phyloP scores from a whole-genome alignment of 2,329 filamentous ascomycete species.

The Hypoxylon sp. region DNA sequence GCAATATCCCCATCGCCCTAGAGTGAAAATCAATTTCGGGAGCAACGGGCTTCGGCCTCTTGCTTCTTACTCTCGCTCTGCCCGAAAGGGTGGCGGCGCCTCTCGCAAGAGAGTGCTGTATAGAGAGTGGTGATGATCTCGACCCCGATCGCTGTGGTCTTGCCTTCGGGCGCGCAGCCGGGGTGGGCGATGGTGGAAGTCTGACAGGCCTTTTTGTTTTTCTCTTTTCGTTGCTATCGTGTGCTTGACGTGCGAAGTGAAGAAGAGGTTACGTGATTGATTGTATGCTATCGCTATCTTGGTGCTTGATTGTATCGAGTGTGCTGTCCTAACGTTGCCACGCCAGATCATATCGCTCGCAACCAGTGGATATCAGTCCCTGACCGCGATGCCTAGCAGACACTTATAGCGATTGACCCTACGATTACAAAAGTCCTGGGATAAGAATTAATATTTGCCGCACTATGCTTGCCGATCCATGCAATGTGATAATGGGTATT shows the following conservation, averaged over 20 bases:
- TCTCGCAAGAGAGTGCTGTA: conserved; percentile 67
- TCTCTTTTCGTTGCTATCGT: conserved; percentile 69
- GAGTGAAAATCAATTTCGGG: conserved; percentile 77
- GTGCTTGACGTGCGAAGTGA: conserved; percentile 65
- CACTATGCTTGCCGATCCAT: too few species aligned
- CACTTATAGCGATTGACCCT: not conserved
- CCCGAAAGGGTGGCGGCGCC: conserved; percentile 73
- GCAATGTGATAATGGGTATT: too few species aligned
- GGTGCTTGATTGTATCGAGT: not conserved
- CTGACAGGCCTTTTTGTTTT: conserved; percentile 79
- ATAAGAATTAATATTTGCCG: not conserved
- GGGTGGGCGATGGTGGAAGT: conserved; percentile 91
- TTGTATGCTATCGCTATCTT: not conserved
- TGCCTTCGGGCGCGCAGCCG: conserved; percentile 81
- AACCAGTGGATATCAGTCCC: too few species aligned
- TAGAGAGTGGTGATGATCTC: conserved; percentile 97
- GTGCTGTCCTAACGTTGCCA: too few species aligned
- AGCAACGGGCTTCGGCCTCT: conserved; percentile 59
- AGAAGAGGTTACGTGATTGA: conserved; percentile 59
- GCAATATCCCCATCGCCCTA: conserved; percentile 87
- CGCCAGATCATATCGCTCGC: not conserved
- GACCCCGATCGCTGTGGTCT: conserved; percentile 76
- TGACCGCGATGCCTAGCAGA: too few species aligned
- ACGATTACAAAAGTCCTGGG: not conserved
- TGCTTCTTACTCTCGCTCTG: conserved; percentile 68